Evolutionary conservation across 2,329 filamentous ascomycete species (phyloP).

Genomic region (Colletotrichum liriopes): DNA sequence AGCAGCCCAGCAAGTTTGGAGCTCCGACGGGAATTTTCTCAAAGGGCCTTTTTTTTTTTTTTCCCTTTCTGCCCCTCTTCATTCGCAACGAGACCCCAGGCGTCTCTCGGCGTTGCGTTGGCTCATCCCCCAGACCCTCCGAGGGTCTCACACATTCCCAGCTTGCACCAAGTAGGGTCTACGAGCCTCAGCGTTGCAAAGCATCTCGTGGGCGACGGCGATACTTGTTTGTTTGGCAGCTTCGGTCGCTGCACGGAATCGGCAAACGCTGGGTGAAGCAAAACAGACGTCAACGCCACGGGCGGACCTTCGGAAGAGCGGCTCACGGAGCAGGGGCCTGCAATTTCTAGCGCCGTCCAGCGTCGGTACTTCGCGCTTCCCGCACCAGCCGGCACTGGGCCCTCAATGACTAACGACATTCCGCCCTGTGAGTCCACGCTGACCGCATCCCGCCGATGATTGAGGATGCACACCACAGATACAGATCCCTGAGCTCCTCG

Average conservation of each 20-base stretch:
- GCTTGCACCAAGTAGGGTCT: background rate
- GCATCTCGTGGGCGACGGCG: background rate
- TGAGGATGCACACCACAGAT: background rate
- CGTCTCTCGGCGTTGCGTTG: background rate
- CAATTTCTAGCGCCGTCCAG: background rate
- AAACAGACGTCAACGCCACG: background rate
- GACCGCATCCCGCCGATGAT: slow-evolving; percentile 2
- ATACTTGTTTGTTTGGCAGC: no score
- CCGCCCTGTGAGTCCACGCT: slow-evolving; percentile 1
- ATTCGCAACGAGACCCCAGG: background rate
- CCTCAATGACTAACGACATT: slow-evolving; percentile 9
- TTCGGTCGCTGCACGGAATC: background rate
- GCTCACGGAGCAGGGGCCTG: background rate
- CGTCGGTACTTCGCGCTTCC: slow-evolving; percentile 30
- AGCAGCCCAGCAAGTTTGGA: background rate
- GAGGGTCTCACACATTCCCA: no score
- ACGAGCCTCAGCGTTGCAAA: background rate
- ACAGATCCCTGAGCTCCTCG: background rate
- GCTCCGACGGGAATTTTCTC: background rate
- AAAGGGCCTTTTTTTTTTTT: background rate
- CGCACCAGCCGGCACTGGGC: slow-evolving; percentile 16
- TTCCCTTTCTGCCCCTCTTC: background rate
- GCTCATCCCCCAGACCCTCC: background rate
- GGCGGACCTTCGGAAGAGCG: slow-evolving; percentile 23
- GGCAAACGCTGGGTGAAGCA: no score